Conservation (phyloP, 2,329 filamentous ascomycete genomes). For the Claviceps arundinis region DNA sequence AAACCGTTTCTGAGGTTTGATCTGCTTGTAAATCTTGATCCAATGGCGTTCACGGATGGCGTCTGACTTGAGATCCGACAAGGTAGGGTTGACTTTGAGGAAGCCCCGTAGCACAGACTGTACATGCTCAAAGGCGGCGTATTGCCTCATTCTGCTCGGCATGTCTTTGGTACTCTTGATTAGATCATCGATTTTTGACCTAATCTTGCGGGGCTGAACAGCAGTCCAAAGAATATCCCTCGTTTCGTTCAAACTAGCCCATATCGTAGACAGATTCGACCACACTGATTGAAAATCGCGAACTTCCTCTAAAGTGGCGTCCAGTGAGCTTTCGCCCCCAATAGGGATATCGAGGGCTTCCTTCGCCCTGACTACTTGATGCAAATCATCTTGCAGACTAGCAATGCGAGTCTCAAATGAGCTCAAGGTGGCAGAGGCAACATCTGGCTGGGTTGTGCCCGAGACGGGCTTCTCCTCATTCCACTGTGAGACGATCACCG, state of each 20-base stretch:
- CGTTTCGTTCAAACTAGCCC: conserved; percentile 89
- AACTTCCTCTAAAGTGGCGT: conserved; percentile 84
- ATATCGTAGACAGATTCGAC: conserved; percentile 90
- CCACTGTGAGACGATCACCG: conserved; percentile 76
- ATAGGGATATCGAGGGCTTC: conserved; percentile 86
- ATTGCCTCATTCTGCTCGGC: conserved; percentile 97
- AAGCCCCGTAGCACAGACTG: conserved; percentile 80
- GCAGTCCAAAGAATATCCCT: conserved; percentile 89
- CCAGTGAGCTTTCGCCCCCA: conserved; percentile 65
- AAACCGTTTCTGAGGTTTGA: conserved; percentile 87
- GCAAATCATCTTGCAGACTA: conserved; percentile 71
- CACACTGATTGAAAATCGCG: conserved; percentile 98
- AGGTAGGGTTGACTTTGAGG: conserved; percentile 77
- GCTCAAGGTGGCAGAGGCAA: conserved; percentile 69
- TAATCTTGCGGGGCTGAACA: conserved; percentile 86
- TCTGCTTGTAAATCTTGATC: conserved; percentile 92
- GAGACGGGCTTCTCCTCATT: conserved; percentile 95
- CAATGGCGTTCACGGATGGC: conserved; percentile 93
- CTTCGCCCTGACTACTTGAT: conserved; percentile 93
- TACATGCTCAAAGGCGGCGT: conserved; percentile 98
- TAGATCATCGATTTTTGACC: conserved; percentile 75
- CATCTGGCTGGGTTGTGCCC: conserved; percentile 79
- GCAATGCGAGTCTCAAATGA: conserved; percentile 78
- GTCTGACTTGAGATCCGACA: conserved; percentile 89
- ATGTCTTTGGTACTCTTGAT: conserved; percentile 99